Base-by-base conservation (phyloP, 345 rosid species). In the Populus ilicifolia region DNA sequence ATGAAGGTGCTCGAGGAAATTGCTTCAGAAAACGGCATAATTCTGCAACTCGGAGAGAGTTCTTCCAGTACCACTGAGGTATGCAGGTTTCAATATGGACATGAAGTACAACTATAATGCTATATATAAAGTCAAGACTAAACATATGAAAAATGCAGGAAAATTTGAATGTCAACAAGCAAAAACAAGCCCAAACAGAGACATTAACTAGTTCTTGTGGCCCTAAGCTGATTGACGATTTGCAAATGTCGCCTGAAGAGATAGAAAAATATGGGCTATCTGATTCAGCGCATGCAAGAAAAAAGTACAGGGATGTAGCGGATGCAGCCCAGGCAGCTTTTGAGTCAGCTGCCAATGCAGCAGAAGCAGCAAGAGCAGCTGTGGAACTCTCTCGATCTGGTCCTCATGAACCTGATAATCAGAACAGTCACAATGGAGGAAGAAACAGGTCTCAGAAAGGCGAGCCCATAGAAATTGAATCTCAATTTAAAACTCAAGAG, bases 261-360 rank as follows among this genome's bases (percentile, higher is more conserved):
- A 65, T 21, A 17, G 63, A 41, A 74, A 73, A 70, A 21, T 70
- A 76, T 21, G 84, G 67, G 7, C 69, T 80, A 27, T 72, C 87
- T 62, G 89, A 87, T 74, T 84, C 90, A 27, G 6, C 23, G 4
- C 72, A 78, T 80, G n/a, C 69, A 68, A 87, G 78, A 78, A 83
- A 82, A 65, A 89, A 89, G 86, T 96, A 91, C 86, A 91, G 61
- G 85, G 94, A 90, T 81, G 97, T 93, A 5, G 92, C 97, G 75
- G 97, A 89, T 86, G 99, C 99, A 46, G 99, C 99, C 69, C 96
- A 93, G 84, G 96, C 92, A 67, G 99, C 99, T 20, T 93, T 90
- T 59, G 89, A 88, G 85, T 89, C 97, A 2, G 98, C 99, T 27
- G 94, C 90, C 72, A 73, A 87, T 72, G 99, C 97, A 1, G 99